phyloP scores from a whole-genome alignment of 768 basidiomycete species.

The Arthromyces matolae region DNA sequence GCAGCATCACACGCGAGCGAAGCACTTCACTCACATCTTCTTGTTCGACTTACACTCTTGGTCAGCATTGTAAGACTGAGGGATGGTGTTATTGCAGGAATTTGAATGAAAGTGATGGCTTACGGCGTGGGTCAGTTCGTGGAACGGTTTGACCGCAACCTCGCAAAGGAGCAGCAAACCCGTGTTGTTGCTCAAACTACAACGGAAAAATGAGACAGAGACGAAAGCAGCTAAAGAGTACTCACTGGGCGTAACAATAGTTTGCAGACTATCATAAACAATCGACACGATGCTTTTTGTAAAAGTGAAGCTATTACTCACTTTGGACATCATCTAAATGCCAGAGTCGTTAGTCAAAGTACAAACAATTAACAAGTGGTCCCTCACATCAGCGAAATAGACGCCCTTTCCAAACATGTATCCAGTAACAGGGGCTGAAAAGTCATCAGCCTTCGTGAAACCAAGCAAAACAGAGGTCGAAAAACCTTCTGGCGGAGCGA shows the following conservation, averaged over 20 bases:
- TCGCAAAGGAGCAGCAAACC: conserved; percentile 62
- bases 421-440: conserved; percentile 46
- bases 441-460: neutral
- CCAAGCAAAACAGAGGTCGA: neutral
- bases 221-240: neutral
- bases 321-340: conserved; percentile 60
- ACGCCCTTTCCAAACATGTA: conserved; percentile 70
- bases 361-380: neutral
- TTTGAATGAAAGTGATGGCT: conserved; percentile 3
- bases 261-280: conserved; percentile 41
- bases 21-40: conserved; percentile 30
- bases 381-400: conserved; percentile 57
- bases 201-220: conserved; percentile 6
- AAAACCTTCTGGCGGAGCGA: conserved; percentile 60
- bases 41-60: conserved; percentile 38
- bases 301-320: too few species aligned
- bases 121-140: conserved; percentile 41
- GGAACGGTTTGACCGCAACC: conserved; percentile 53
- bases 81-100: neutral
- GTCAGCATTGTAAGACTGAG: conserved; percentile 47
- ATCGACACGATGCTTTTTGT: neutral
- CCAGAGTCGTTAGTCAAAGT: conserved; percentile 1
- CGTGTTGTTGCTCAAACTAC: conserved; percentile 45
- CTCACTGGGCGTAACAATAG: conserved; percentile 51
- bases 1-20: neutral